phyloP scores from a whole-genome alignment of 2,329 filamentous ascomycete species.

The Drechmeria coniospora region DNA sequence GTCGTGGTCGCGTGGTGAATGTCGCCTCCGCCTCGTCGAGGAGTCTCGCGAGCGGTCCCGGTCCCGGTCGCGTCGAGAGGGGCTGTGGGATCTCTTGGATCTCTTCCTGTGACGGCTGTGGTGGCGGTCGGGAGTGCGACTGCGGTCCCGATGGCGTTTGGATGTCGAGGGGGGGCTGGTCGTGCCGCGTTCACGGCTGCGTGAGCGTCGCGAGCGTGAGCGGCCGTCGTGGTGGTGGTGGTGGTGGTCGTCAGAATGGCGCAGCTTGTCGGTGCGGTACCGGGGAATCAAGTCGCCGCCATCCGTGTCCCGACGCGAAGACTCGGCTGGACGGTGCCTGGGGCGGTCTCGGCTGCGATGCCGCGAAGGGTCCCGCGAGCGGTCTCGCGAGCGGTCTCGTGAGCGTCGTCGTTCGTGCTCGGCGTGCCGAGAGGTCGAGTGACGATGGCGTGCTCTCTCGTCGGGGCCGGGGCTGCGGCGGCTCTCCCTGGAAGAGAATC shows the following conservation, averaged over 20 bases:
- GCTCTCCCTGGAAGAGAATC: slow-evolving; percentile 16
- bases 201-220: slow-evolving; percentile 17
- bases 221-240: slow-evolving; percentile 16
- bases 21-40: slow-evolving; percentile 15
- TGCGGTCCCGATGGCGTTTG: slow-evolving; percentile 27
- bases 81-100: slow-evolving; percentile 19
- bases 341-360: slow-evolving; percentile 21
- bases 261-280: slow-evolving; percentile 17
- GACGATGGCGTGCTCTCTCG: slow-evolving; percentile 15
- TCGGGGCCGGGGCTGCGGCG: slow-evolving; percentile 14
- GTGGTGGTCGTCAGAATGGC: too few species aligned
- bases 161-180: slow-evolving; percentile 20
- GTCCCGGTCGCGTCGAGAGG: slow-evolving; percentile 23
- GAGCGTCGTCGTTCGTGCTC: slow-evolving; percentile 21
- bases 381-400: too few species aligned
- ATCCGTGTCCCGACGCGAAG: slow-evolving; percentile 13
- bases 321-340: slow-evolving; percentile 12
- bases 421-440: slow-evolving; percentile 17
- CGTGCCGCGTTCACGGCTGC: slow-evolving; percentile 17
- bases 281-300: slow-evolving; percentile 23
- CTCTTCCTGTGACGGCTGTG: slow-evolving; percentile 25
- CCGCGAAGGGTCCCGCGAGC: slow-evolving; percentile 21
- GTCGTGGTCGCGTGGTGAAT: slow-evolving; percentile 17
- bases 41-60: slow-evolving; percentile 24
- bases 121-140: slow-evolving; percentile 20